phyloP scores from a whole-genome alignment of 495 filamentous ascomycete genomes.

The Penicillium atrosanguineum region DNA sequence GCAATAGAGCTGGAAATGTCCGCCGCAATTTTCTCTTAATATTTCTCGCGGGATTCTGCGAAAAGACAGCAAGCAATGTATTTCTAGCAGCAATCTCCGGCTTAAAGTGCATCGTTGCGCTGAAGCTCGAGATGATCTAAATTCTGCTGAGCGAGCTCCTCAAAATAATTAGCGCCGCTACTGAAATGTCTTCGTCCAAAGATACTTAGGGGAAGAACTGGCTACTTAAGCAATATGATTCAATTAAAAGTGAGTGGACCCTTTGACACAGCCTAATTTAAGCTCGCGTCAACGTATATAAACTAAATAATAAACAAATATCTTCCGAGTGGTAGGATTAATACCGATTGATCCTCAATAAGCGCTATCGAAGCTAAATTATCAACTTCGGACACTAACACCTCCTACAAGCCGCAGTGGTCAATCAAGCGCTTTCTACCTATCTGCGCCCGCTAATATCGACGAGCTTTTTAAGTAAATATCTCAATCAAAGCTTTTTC shows the following conservation, averaged over 20 bases:
- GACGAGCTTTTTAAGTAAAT: too few species aligned
- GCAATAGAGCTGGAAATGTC: constrained; percentile 32
- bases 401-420: too few species aligned
- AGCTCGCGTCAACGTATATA: too few species aligned
- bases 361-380: too few species aligned
- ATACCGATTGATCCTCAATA: too few species aligned
- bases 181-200: constrained; percentile 17
- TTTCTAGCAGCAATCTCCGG: constrained; percentile 42
- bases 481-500: too few species aligned
- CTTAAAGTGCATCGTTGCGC: constrained; percentile 37
- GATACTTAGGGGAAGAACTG: constrained; percentile 13
- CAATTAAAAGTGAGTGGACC: constrained; percentile 33
- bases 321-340: too few species aligned
- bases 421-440: too few species aligned
- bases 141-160: constrained; percentile 43
- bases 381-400: too few species aligned
- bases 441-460: too few species aligned
- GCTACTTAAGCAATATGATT: constrained; percentile 26
- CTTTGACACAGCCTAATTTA: constrained; percentile 14
- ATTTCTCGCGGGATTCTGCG: constrained; percentile 22
- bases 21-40: constrained; percentile 17
- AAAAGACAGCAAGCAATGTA: constrained; percentile 46
- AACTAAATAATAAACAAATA: too few species aligned
- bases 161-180: constrained; percentile 42
- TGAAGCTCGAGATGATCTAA: constrained; percentile 42